A percentile compares a stretch with the other conserved stretches of the same genome.
Evolutionary conservation across 108 stramenopile genomes (phyloP).

Genomic region (Nitzschia inconspicua): DNA sequence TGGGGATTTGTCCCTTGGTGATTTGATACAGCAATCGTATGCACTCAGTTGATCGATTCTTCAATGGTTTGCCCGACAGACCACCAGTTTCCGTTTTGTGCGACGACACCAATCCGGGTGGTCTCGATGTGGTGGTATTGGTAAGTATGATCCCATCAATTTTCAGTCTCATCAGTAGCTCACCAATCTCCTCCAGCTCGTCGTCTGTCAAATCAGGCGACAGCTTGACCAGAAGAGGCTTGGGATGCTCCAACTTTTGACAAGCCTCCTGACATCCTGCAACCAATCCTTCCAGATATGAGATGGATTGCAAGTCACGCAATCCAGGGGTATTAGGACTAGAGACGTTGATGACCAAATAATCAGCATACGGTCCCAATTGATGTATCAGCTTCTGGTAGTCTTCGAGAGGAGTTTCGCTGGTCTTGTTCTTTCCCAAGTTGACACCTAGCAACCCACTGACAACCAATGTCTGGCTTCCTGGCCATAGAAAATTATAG

Average conservation of each 20-base stretch:
- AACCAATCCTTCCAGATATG: constrained; percentile 60
- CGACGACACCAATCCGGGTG: constrained; percentile 12
- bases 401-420: constrained; percentile 65
- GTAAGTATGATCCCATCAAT: constrained; percentile 92
- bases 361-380: constrained; percentile 89
- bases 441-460: constrained; percentile 82
- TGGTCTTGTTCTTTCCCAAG: constrained; percentile 93
- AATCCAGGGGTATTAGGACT: constrained; percentile 94
- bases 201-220: constrained; percentile 86
- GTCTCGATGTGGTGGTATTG: constrained; percentile 88
- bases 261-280: constrained; percentile 54
- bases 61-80: constrained; percentile 85
- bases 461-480: neutral
- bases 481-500: neutral
- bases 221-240: constrained; percentile 90
- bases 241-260: constrained; percentile 18
- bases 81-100: constrained; percentile 73
- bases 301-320: constrained; percentile 71
- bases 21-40: constrained; percentile 75
- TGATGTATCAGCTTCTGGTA: constrained; percentile 73
- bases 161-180: constrained; percentile 44
- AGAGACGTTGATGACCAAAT: constrained; percentile 91
- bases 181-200: constrained; percentile 77
- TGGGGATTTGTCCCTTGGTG: constrained; percentile 80
- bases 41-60: constrained; percentile 75